Base-by-base conservation (phyloP, 1,284 basidiomycete species). In the Schizophyllum commune region DNA sequence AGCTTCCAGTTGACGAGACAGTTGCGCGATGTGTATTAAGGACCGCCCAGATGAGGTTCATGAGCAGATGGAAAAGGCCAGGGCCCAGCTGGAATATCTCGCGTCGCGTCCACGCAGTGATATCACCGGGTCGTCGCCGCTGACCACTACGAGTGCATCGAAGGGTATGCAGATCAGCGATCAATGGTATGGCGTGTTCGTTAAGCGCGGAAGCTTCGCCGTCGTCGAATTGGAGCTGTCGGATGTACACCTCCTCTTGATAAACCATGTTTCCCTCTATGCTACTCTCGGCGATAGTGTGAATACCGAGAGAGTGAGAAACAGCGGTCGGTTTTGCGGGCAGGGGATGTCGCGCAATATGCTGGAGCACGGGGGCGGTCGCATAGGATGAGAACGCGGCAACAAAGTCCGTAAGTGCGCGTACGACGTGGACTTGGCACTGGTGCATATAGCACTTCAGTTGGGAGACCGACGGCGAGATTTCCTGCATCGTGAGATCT, bases 21-120 rank as follows among this genome's bases (percentile, higher is more conserved):
- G 52, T 60, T 1, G 66, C 67, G 2, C 62, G 55, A 60, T 71
- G 65, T 13, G 55, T 58, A 22, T 63, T 57, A 0, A 64, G 56
- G 2, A 69, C 22, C 1, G 55, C 64, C 67, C 68, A 74, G 21
- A 55, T 64, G 4, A 73, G 59, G 52, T 75, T 75, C 58, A 75
- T 62, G 15, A 61, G 56, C 9, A 70, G 55, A 64, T 74, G 71
- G 57, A 73, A 74, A 0, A 71, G 54, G 0, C 70, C 70, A 32
- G 68, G 61, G 0, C 64, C 72, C 7, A 72, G 61, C 58, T 69
- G 66, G 55, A 72, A 67, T 0, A 69, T 60, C 53, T 71, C 66
- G 2, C 66, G 61, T 1, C 61, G 63, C 13, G 58, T 58, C 65
- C 67, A 73, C 0, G 67, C 54, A 58, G 65, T 67, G 0, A 68